Evolutionary conservation across 1,284 basidiomycete species (phyloP), one percentile per base, ranked within the genome.

Genomic region (Fomitopsis palustris): DNA sequence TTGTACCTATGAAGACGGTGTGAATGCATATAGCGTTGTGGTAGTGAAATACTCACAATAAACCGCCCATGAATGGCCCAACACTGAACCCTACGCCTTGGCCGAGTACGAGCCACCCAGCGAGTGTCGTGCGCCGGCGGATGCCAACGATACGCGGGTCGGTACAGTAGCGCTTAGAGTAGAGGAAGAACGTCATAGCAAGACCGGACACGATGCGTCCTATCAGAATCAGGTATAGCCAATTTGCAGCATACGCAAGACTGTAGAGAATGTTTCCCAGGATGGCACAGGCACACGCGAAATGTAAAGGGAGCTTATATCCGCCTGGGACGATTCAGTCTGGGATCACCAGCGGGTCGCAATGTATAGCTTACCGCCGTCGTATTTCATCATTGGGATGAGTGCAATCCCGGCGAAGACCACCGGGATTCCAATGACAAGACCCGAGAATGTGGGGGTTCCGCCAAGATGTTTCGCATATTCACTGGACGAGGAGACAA

Each of bases 101-200:
- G 0, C 84, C 82, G 0, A 88, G 72, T 27, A 89, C 85, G 5
- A 87, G 73, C 78, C 81, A 87, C 7, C 84, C 80, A 2, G 84
- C 84, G 6, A 88, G 78, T 0, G 81, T 86, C 2, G 86, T 89
- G 29, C 87, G 75, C 39, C 83, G 76, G 19, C 85, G 81, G 27
- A 88, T 71, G 12, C 87, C 86, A n/a, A 90, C 85, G 56, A 90
- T 80, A 16, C 83, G 79, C 1, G 84, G 77, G 67, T 90, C 88
- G 5, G 82, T 80, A 69, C 84, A 86, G 66, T 85, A 88, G 6
- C 84, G 78, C 67, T 87, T 87, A 66, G 71, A 76, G 70, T 82
- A 85, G 64, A 71, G 77, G 73, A 61, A 86, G 70, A 65, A 82
- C 67, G 62, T 77, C 63, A 67, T 77, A 0, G 76, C 81, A 33